Percentiles rank a stretch among this genome's conserved stretches.
Conservation (phyloP, 768 basidiomycete genomes). For the Lepiota subincarnata region DNA sequence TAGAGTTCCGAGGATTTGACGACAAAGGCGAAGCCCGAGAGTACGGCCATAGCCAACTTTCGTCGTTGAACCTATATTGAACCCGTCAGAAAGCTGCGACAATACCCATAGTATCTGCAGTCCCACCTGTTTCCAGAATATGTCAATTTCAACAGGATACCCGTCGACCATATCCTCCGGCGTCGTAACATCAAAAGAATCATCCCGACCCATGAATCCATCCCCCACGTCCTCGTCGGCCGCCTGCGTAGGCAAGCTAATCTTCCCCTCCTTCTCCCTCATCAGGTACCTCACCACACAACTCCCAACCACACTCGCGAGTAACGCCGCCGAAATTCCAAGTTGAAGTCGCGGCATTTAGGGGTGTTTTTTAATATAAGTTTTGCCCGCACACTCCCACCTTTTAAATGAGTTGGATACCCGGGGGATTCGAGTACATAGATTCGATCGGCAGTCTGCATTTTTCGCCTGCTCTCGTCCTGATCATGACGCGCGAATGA, state of each 20-base stretch:
- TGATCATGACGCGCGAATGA: too few species aligned
- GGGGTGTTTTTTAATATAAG: too few species aligned
- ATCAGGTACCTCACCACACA: conserved; percentile 37
- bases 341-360: conserved; percentile 61
- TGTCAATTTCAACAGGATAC: conserved; percentile 27
- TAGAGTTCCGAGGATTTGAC: conserved; percentile 54
- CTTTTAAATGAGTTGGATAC: too few species aligned
- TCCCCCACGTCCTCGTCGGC: conserved; percentile 7
- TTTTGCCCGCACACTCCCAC: too few species aligned
- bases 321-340: conserved; percentile 47
- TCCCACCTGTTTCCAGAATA: conserved; percentile 28
- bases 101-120: conserved; percentile 23
- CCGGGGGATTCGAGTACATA: too few species aligned
- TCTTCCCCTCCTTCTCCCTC: conserved; percentile 42
- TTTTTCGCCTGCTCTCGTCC: too few species aligned
- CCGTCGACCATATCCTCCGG: conserved; percentile 52
- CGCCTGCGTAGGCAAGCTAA: conserved; percentile 22
- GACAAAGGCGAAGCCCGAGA: conserved; percentile 43
- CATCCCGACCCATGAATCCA: conserved; percentile 17
- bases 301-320: conserved; percentile 40
- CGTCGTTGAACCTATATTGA: conserved; percentile 48
- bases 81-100: neutral
- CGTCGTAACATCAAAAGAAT: conserved; percentile 45
- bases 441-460: too few species aligned
- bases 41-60: conserved; percentile 47